Base-by-base conservation (phyloP, 2,329 filamentous ascomycete genomes). In the Alternaria postmessia region DNA sequence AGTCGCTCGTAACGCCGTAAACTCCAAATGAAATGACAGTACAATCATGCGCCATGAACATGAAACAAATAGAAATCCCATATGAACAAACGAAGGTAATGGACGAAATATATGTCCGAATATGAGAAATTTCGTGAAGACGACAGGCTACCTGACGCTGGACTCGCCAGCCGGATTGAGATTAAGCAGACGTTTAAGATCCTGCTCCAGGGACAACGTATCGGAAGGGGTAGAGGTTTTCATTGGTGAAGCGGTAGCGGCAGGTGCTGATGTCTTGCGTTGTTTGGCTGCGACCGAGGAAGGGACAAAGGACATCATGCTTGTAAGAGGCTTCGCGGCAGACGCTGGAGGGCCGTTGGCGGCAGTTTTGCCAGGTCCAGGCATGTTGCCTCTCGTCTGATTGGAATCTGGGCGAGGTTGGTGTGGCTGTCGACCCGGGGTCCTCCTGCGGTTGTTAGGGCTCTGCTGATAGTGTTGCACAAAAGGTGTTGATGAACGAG, bases 121-220 rank as follows among this genome's bases (percentile, higher is more conserved):
- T 70, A 72, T 70, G 48, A 48, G 57, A 66, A 63, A 44, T 51
- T 61, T 42, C 18, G 51, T 30, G 22, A 52, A 60, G 54, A 58
- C 56, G 51, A 51, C 56, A 61, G 51, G 52, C 54, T 72, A 76
- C 52, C 64, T 67, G 44, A 70, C 70, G 57, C 69, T 64, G 18
- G 65, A 58, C 24, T 70, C 67, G 36, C 66, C 71, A 24, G 67
- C 49, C 34, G 65, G 48, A 32, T 69, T 69, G 26, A 78, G 59
- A 56, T 78, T 78, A 51, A 78, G 73, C 66, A 78, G 62, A 28
- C 75, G 75, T 65, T 77, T 78, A 48, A 78, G 65, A 57, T 78
- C 69, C 65, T 77, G 70, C 66, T 77, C 75, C 54, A 78, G 62
- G 63, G 74, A 64, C 57, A 68, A 62, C 7, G 67, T 67, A 56